Percentiles rank a stretch among this genome's conserved stretches.
Conservation (phyloP, 805 yeast species). For the Wickerhamiella azymoides region DNA sequence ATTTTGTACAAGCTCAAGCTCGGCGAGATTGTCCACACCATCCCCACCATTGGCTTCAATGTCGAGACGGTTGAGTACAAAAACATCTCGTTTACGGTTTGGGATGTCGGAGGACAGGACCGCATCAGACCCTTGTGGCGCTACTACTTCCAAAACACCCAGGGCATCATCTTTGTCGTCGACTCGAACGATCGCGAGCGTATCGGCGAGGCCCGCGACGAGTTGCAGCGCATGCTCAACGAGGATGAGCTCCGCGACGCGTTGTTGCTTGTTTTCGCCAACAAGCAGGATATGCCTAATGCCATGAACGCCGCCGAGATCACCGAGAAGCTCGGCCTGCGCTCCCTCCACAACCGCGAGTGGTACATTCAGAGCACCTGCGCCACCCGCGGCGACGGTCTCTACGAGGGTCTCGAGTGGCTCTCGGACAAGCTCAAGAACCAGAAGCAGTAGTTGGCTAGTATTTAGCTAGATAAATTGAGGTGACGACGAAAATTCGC, state of each 20-base stretch:
- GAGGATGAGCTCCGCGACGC: conserved; percentile 98
- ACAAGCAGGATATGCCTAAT: conserved; percentile 97
- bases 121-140: conserved; percentile 98
- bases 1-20: conserved; percentile 86
- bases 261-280: conserved; percentile 86
- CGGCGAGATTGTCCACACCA: conserved; percentile 92
- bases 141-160: conserved; percentile 97
- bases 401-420: conserved; percentile 97
- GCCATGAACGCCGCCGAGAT: conserved; percentile 99
- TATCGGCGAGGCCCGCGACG: conserved; percentile 95
- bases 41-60: conserved; percentile 94
- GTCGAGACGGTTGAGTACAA: conserved; percentile 96
- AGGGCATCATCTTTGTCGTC: conserved; percentile 94
- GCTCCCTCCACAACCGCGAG: conserved; percentile 95
- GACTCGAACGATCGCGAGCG: conserved; percentile 98
- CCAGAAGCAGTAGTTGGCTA: conserved; percentile 18
- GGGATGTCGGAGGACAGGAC: conserved; percentile 99
- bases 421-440: conserved; percentile 77
- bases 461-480: background rate
- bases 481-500: background rate
- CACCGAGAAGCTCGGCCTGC: conserved; percentile 92
- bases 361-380: conserved; percentile 99
- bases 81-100: conserved; percentile 90
- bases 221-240: conserved; percentile 93
- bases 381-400: conserved; percentile 98